Evolutionary conservation across 495 filamentous ascomycete genomes (phyloP), one percentile per base, ranked within the genome.

Genomic region (Haplographium delicatum): DNA sequence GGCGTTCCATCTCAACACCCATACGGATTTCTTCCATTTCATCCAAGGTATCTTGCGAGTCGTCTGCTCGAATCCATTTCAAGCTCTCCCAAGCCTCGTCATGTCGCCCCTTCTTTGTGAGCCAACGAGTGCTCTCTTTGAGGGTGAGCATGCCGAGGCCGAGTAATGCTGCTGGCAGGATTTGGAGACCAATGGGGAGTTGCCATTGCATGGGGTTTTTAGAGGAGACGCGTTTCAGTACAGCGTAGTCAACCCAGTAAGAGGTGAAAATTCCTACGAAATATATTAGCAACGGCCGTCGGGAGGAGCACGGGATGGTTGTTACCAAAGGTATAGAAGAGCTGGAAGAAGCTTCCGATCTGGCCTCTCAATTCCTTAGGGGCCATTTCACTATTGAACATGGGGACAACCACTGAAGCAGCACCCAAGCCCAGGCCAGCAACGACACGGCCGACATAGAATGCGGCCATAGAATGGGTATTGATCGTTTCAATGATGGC

Each of bases 81-180:
- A 79, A 53, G 19, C 67, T 69, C 47, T 68, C 44, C 62, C 63
- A 59, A 11, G 76, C 79, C 39, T 78, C 65, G 4, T 75, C 75
- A 11, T 68, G 53, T 23, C 68, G 67, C 6, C 71, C 71, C 28
- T 68, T 60, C 28, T 68, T 65, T 23, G 81, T 66, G 22, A 85
- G 65, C 80, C 80, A 83, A 19, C 81, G 71, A 1, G 81, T 80
- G 4, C 73, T 76, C 37, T 50, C 27, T 15, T 63, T 63, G 38
- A 63, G 62, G 28, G 55, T 38, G 30, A 53, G 50, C 34, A 59
- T 54, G 18, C 61, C 47, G 18, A 44, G 49, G 8, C 54, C 61
- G 43, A 65, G 57, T 44, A 65, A 74, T 0, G 63, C 67, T 4
- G 68, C 68, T 0, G 73, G 71, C 0, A 71, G 57, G 24, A 76